phyloP scores from a whole-genome alignment of 2,329 filamentous ascomycete species.

The Ceratocystis ficicola region DNA sequence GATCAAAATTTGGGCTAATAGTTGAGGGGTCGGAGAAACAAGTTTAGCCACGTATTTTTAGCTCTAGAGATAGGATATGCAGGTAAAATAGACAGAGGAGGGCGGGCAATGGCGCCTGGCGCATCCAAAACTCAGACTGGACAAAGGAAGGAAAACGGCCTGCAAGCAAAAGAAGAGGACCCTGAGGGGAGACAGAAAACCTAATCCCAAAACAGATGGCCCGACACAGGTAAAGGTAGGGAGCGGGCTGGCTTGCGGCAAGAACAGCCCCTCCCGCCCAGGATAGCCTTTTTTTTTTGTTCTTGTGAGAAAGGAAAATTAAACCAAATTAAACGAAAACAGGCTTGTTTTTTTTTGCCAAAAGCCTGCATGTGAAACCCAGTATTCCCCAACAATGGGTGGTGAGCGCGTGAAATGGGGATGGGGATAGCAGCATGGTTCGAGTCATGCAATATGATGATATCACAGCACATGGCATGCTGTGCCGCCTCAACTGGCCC shows the following conservation, averaged over 20 bases:
- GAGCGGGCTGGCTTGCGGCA: background rate
- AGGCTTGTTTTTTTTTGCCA: no score
- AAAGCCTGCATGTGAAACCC: background rate
- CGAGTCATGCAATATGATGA: background rate
- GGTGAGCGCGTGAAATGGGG: background rate
- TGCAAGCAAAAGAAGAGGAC: background rate
- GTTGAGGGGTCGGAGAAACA: background rate
- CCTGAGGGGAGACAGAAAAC: background rate
- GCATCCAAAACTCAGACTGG: background rate
- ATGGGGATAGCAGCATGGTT: background rate
- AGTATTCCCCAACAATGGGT: background rate
- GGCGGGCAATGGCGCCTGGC: background rate
- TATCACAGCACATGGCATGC: background rate
- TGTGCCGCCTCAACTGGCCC: background rate
- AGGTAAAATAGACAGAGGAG: background rate
- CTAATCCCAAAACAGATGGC: slow-evolving; percentile 4
- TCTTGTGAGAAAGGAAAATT: background rate
- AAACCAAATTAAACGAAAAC: no score
- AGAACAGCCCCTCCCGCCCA: no score
- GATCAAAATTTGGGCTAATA: background rate
- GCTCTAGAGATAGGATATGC: background rate
- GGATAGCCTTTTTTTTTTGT: no score
- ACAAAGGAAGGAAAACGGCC: background rate
- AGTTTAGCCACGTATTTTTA: background rate
- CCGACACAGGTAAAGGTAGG: background rate